Evolutionary conservation across 108 stramenopile genomes (phyloP).

Genomic region (Stephanodiscus triporus): DNA sequence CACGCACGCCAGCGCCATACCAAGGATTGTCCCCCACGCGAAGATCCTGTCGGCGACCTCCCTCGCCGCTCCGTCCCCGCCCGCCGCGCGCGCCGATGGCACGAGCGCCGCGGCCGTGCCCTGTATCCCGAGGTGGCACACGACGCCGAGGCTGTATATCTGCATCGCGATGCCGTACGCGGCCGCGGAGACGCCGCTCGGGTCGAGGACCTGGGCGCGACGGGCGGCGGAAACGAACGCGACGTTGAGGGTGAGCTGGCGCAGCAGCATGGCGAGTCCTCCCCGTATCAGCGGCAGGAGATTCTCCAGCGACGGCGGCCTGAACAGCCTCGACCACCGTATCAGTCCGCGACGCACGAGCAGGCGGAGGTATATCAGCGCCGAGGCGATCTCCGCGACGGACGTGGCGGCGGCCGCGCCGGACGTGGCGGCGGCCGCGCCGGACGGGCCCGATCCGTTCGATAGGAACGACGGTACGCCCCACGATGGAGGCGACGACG

Average conservation of each 20-base stretch:
- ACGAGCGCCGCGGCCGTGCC: conserved; percentile 74
- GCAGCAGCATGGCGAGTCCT: conserved; percentile 69
- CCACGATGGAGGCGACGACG: too few relatives aligned
- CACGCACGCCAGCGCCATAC: conserved; percentile 52
- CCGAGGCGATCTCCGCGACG: conserved; percentile 57
- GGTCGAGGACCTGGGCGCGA: conserved; percentile 74
- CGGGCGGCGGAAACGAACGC: conserved; percentile 74
- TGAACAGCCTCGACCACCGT: conserved; percentile 47
- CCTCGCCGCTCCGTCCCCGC: conserved; percentile 60
- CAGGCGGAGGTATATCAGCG: conserved; percentile 62
- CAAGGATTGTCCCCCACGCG: conserved; percentile 65
- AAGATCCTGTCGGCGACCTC: conserved; percentile 75
- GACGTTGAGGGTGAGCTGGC: conserved; percentile 71
- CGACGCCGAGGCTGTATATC: conserved; percentile 72
- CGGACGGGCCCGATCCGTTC: conserved; percentile 63
- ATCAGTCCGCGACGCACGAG: conserved; percentile 43
- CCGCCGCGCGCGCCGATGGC: conserved; percentile 55
- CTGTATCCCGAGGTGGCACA: conserved; percentile 72
- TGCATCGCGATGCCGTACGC: conserved; percentile 88
- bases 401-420: conserved; percentile 84
- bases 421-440: conserved; percentile 80
- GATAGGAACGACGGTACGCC: background rate
- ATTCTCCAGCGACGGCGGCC: conserved; percentile 51
- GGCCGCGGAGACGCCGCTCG: conserved; percentile 75
- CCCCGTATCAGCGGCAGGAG: conserved; percentile 70